phyloP scores from a whole-genome alignment of 441 rosid genomes.

The Gossypium trilobum region DNA sequence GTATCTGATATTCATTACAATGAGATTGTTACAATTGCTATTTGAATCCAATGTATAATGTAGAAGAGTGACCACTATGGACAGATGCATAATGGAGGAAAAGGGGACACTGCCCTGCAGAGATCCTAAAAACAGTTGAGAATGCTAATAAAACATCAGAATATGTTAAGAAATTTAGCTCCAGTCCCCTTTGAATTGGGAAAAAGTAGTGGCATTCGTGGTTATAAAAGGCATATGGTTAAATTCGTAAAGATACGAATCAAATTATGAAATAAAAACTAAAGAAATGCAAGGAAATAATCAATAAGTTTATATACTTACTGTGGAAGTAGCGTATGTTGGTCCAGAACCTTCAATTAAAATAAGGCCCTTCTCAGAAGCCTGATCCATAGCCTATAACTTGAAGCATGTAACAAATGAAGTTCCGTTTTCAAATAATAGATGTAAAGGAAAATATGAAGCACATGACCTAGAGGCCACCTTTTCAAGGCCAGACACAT shows the following conservation, averaged over 20 bases:
- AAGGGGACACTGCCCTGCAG: too few relatives aligned
- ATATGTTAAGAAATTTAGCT: not conserved
- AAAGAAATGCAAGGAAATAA: not conserved
- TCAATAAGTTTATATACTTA: slow-evolving; percentile 25
- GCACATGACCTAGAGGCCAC: slow-evolving; percentile 26
- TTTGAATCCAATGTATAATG: not conserved
- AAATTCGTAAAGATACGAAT: not conserved
- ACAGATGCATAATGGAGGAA: too few relatives aligned
- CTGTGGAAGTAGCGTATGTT: slow-evolving; percentile 83
- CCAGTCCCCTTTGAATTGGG: not conserved
- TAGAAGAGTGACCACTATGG: too few relatives aligned
- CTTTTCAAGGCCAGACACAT: slow-evolving; percentile 84
- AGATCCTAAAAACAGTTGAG: not conserved
- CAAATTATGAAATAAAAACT: not conserved
- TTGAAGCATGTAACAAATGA: slow-evolving; percentile 2
- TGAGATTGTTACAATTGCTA: not conserved
- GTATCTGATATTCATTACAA: not conserved
- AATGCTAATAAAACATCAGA: not conserved
- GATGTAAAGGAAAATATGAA: not conserved
- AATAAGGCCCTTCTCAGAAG: slow-evolving; percentile 60
- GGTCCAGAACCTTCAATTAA: slow-evolving; percentile 82
- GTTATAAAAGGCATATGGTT: not conserved
- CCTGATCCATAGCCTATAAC: slow-evolving; percentile 70
- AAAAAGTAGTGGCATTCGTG: not conserved
- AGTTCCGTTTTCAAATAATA: not conserved